Base-by-base conservation (phyloP, 495 filamentous ascomycete species). In the Neurospora sp. region DNA sequence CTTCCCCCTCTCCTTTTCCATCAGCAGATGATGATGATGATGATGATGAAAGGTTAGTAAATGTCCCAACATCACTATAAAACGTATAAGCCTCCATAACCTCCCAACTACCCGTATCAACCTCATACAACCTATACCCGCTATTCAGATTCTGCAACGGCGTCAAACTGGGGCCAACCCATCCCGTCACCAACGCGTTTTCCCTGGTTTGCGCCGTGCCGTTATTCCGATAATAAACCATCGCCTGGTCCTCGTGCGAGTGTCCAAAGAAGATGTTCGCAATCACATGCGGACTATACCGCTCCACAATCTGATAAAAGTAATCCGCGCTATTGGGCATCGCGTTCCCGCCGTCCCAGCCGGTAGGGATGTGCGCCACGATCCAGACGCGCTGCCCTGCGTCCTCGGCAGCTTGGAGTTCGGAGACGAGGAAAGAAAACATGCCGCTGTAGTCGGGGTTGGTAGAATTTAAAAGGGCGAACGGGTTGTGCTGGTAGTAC, bases 181-280 rank as follows among this genome's bases (percentile, higher is more conserved):
- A 89, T 18, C 79, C 86, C 0, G 81, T 80, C 53, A 65, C 53
- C 14, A 65, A 14, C 20, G 78, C 77, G 5, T 76, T 80, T 35
- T 81, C 82, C 12, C 75, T 72, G 0, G 84, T 85, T 18, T 65
- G 53, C 5, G 12, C 6, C 22, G 82, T 84, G 68, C 87, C 87
- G 72, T 86, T 84, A 39, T 82, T 77, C 70, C 87, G 88, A 78
- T 84, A 88, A 44, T 89, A 78, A 72, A 85, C 82, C 38, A 85
- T 79, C 1, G 3, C 3, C 70, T 69, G 53, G 76, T 87, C 87
- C 71, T 88, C 83, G 74, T 89, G 86, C 4, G 85, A 88, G 77
- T 89, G 87, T 8, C 87, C 87, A 71, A 85, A 89, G 77, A 89
- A 88, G 9, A 86, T 78, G 65, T 83, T 84, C 9, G 86, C 85